These are phyloP conservation scores for Phialemoniopsis sp. DNA, from an alignment of 2,329 filamentous ascomycete genomes.

Conservation along the genomic window DNA sequence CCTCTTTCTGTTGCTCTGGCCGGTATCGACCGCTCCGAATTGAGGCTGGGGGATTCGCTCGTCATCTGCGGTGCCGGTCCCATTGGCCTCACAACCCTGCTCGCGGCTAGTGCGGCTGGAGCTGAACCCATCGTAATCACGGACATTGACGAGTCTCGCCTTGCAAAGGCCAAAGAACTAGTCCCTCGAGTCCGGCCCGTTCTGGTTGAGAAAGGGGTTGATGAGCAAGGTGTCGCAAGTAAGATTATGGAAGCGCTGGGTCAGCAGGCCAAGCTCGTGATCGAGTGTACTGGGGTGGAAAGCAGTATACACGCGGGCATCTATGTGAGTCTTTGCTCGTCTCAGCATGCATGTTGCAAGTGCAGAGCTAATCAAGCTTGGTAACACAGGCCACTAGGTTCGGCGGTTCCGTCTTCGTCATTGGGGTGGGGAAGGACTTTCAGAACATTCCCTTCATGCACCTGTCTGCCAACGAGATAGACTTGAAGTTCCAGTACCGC, in stretches of 20 bases:
- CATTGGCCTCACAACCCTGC: constrained; percentile 30
- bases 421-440: constrained; percentile 26
- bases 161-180: constrained; percentile 28
- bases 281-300: constrained; percentile 65
- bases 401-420: constrained; percentile 27
- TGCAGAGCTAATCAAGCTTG: too few relatives aligned
- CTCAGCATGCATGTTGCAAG: background rate
- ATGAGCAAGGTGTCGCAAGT: constrained; percentile 25
- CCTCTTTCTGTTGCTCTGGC: constrained; percentile 42
- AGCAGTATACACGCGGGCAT: constrained; percentile 58
- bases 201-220: constrained; percentile 25
- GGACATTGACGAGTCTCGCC: constrained; percentile 32
- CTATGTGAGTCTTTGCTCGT: constrained; percentile 36
- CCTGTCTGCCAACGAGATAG: constrained; percentile 27
- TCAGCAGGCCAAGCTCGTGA: constrained; percentile 53
- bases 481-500: constrained; percentile 30
- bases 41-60: constrained; percentile 31
- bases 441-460: constrained; percentile 32
- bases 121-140: constrained; percentile 35
- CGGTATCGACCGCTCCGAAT: constrained; percentile 28
- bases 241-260: constrained; percentile 30
- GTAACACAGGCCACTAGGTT: constrained; percentile 19
- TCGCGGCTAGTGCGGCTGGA: constrained; percentile 36
- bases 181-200: constrained; percentile 28
- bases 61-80: constrained; percentile 28